These are phyloP conservation scores for Sicyos baderoa DNA, from an alignment of 306 rosid genomes.

Conservation along the genomic window DNA sequence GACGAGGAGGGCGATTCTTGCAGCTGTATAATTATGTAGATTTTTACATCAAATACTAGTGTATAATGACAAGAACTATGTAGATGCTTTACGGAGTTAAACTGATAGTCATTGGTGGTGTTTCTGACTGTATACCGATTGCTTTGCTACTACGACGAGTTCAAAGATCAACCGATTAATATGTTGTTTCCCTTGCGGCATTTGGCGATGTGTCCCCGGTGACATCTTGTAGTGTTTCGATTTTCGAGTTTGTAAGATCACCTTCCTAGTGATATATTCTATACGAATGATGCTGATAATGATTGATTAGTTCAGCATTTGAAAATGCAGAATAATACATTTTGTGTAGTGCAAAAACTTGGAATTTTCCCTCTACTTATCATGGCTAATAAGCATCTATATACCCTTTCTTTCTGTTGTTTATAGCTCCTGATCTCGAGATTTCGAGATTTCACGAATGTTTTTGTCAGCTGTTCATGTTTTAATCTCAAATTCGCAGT, in stretches of 20 bases:
- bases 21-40: constrained; percentile 25
- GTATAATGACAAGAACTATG: constrained; percentile 12
- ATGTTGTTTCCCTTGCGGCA: neutral
- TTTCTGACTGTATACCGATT: constrained; percentile 10
- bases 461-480: neutral
- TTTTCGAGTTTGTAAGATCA: neutral
- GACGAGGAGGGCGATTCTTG: constrained; percentile 23
- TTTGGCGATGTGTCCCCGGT: neutral
- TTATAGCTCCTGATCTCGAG: neutral
- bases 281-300: neutral
- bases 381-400: neutral
- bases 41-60: constrained; percentile 9
- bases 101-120: neutral
- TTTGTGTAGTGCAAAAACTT: neutral
- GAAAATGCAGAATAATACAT: neutral
- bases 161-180: neutral
- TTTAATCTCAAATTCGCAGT: neutral
- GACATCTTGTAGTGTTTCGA: neutral
- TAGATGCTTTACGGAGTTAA: neutral
- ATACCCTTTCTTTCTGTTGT: neutral
- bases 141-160: neutral
- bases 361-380: neutral
- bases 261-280: neutral
- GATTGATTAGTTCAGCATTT: constrained; percentile 3
- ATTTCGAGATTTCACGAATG: neutral